Evolutionary conservation across 306 rosid genomes (phyloP).

Genomic region (Rosa multiflora): DNA sequence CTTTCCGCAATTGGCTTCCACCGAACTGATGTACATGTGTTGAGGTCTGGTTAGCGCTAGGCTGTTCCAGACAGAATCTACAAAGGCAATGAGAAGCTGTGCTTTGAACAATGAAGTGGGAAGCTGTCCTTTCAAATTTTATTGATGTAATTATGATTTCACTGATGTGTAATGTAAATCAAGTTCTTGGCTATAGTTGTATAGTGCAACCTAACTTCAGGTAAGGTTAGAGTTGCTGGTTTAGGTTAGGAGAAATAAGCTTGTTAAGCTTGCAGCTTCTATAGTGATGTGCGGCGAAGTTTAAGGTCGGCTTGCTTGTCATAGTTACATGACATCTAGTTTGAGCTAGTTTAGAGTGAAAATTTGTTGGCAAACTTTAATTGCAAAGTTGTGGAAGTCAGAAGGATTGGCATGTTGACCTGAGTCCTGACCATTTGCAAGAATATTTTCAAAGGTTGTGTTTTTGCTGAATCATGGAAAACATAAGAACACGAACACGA

Average conservation of each 20-base stretch:
- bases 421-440: too few relatives aligned
- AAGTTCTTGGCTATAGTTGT: neutral
- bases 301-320: neutral
- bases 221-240: neutral
- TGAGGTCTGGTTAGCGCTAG: neutral
- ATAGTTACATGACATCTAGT: neutral
- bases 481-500: too few relatives aligned
- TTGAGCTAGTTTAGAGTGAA: too few relatives aligned
- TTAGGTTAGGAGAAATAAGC: neutral
- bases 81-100: neutral
- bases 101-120: neutral
- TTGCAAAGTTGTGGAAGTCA: too few relatives aligned
- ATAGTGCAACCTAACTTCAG: neutral
- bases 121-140: neutral
- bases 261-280: neutral
- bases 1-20: neutral
- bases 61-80: neutral
- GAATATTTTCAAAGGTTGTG: too few relatives aligned
- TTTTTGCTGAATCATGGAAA: too few relatives aligned
- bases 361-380: too few relatives aligned
- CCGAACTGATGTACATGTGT: neutral
- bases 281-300: neutral
- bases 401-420: too few relatives aligned
- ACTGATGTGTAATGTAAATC: neutral
- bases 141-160: neutral